phyloP scores from a whole-genome alignment of 257 asterid species.

The Phtheirospermum japonicum region DNA sequence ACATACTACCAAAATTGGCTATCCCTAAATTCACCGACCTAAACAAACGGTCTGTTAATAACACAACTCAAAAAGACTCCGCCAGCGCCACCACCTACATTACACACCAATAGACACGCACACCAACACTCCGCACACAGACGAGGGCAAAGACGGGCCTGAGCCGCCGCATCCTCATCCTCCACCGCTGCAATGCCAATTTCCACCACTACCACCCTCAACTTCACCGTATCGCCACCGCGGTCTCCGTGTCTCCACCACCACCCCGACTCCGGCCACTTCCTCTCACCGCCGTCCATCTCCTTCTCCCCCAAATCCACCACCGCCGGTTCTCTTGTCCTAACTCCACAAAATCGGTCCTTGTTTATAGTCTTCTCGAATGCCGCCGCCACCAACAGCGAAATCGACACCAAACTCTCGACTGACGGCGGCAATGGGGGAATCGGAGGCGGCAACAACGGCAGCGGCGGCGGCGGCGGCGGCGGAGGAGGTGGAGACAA shows the following conservation, averaged over 20 bases:
- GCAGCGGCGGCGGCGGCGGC: constrained; percentile 46
- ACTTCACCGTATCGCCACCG: constrained; percentile 24
- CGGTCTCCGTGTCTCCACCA: constrained; percentile 27
- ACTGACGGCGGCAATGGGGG: constrained; percentile 33
- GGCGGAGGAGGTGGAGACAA: constrained; percentile 37
- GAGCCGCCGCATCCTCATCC: constrained; percentile 18
- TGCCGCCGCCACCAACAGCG: constrained; percentile 33
- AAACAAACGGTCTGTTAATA: constrained; percentile 6
- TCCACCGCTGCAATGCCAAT: constrained; percentile 34
- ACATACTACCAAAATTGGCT: too few species aligned
- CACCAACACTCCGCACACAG: not conserved
- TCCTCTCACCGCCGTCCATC: constrained; percentile 24
- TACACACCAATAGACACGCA: not conserved
- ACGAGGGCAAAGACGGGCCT: constrained; percentile 12
- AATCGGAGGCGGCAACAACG: constrained; percentile 28
- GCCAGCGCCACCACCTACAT: constrained; percentile 31
- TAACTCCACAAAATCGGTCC: constrained; percentile 22
- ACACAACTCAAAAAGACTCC: constrained; percentile 28
- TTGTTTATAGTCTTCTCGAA: constrained; percentile 34
- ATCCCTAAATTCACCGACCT: constrained; percentile 18
- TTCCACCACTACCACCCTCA: constrained; percentile 38
- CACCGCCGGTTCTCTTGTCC: constrained; percentile 20
- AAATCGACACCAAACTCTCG: constrained; percentile 28
- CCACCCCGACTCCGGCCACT: constrained; percentile 18
- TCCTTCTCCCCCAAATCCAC: constrained; percentile 25